Evolutionary conservation across 345 rosid genomes (phyloP).

Genomic region (Melaleuca quinquenervia): DNA sequence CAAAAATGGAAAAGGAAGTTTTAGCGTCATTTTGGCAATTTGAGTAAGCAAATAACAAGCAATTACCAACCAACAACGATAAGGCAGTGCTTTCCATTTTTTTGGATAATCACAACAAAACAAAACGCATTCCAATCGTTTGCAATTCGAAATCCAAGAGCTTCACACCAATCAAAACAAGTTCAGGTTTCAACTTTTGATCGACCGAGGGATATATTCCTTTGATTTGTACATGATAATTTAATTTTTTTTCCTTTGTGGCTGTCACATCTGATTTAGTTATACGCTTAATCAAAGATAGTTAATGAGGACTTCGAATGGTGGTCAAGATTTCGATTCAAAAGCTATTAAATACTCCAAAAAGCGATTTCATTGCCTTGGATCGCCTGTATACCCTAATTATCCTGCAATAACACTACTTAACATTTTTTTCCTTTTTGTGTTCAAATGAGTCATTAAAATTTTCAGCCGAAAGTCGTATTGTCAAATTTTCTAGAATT

Average conservation of each 20-base stretch:
- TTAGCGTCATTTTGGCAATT: not conserved
- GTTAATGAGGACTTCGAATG: too few relatives aligned
- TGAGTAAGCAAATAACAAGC: not conserved
- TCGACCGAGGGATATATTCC: too few relatives aligned
- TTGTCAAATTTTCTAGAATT: too few relatives aligned
- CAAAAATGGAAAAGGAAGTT: not conserved
- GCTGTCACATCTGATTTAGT: too few relatives aligned
- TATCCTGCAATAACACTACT: rapidly evolving
- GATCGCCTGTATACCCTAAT: too few relatives aligned
- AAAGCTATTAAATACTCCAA: too few relatives aligned
- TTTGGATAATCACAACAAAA: not conserved
- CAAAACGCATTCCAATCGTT: not conserved
- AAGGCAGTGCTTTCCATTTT: not conserved
- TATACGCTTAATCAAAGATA: too few relatives aligned
- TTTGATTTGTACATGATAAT: too few relatives aligned
- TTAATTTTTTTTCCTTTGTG: too few relatives aligned
- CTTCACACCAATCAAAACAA: not conserved
- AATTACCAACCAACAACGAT: not conserved
- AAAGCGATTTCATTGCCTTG: not conserved
- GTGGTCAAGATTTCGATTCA: not conserved
- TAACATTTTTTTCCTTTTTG: not conserved
- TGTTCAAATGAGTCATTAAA: too few relatives aligned
- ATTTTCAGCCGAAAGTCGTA: not conserved
- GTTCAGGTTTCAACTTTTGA: too few relatives aligned
- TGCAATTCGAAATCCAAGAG: not conserved